Conservation (phyloP, 1,284 basidiomycete species). For the Leccinum cinnamomeum region DNA sequence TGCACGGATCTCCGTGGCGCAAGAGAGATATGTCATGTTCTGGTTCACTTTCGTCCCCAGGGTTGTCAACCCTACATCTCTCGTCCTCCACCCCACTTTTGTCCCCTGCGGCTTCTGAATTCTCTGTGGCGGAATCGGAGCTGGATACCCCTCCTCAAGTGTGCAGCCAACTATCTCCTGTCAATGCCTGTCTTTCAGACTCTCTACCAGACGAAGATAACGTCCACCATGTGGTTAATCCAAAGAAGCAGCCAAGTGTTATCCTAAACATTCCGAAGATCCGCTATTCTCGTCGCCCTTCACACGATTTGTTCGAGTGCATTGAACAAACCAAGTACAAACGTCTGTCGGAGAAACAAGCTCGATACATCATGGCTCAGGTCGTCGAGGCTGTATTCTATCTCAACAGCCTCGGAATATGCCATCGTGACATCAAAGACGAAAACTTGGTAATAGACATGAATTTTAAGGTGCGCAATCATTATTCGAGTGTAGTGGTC, state of each 20-base stretch:
- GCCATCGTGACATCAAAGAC: slow-evolving; percentile 93
- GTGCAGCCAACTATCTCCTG: slow-evolving; percentile 25
- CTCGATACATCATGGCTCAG: slow-evolving; percentile 83
- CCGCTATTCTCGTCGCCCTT: slow-evolving; percentile 68
- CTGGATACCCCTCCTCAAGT: slow-evolving; percentile 44
- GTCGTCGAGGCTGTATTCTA: slow-evolving; percentile 85
- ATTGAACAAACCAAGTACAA: slow-evolving; percentile 84
- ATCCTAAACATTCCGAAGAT: slow-evolving; percentile 38
- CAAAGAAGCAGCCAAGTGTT: slow-evolving; percentile 13
- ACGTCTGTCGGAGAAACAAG: slow-evolving; percentile 75
- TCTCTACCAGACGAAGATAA: slow-evolving; percentile 13
- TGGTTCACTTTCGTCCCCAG: slow-evolving; percentile 24
- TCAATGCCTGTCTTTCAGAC: slow-evolving; percentile 24
- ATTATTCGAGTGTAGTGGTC: background rate
- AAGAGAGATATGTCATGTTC: slow-evolving; percentile 33
- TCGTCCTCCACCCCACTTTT: slow-evolving; percentile 52
- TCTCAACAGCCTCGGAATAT: slow-evolving; percentile 74
- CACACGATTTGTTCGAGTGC: slow-evolving; percentile 91
- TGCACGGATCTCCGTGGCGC: slow-evolving; percentile 87
- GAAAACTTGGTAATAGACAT: slow-evolving; percentile 88
- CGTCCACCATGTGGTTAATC: slow-evolving; percentile 10
- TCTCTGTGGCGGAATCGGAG: slow-evolving; percentile 44
- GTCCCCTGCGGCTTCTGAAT: slow-evolving; percentile 53
- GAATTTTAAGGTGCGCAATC: slow-evolving; percentile 55
- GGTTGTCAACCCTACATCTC: slow-evolving; percentile 34